These are phyloP conservation scores for Fusarium sp. DNA, from an alignment of 2,329 filamentous ascomycete species.

Conservation along the genomic window DNA sequence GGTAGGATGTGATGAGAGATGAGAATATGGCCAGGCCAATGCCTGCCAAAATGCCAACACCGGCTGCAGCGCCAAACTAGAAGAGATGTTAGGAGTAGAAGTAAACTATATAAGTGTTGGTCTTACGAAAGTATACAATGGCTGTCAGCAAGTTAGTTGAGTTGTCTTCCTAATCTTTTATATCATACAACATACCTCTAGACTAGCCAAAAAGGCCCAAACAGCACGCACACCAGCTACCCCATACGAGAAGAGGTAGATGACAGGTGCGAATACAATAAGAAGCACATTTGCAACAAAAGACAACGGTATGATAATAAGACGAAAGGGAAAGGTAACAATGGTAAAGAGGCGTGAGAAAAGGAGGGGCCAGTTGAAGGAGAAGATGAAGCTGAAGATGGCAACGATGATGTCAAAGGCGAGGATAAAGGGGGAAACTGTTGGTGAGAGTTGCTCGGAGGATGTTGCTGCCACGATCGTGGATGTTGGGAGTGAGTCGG, in stretches of 20 bases:
- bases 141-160: conserved; percentile 48
- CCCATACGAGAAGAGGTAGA: conserved; percentile 54
- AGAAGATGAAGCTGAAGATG: conserved; percentile 47
- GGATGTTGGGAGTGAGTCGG: conserved; percentile 29
- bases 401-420: conserved; percentile 47
- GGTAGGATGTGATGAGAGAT: conserved; percentile 65
- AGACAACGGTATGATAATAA: conserved; percentile 52
- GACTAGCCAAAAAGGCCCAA: conserved; percentile 50
- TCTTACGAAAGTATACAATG: conserved; percentile 62
- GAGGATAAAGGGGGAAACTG: conserved; percentile 38
- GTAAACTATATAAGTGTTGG: accelerated
- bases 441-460: conserved; percentile 28
- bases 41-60: conserved; percentile 77
- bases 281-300: conserved; percentile 50
- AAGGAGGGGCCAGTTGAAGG: conserved; percentile 50
- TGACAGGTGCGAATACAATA: conserved; percentile 56
- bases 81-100: background rate
- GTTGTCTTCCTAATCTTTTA: background rate
- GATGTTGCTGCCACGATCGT: conserved; percentile 30
- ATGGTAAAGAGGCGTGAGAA: conserved; percentile 44
- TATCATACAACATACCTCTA: conserved; percentile 54
- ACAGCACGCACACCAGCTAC: conserved; percentile 43
- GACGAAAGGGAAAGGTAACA: conserved; percentile 51
- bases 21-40: conserved; percentile 71
- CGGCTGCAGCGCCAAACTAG: conserved; percentile 74